Evolutionary conservation across 176 grass and related monocot genomes (phyloP), one percentile per base, ranked within the genome.

Genomic region (Puya raimondii): DNA sequence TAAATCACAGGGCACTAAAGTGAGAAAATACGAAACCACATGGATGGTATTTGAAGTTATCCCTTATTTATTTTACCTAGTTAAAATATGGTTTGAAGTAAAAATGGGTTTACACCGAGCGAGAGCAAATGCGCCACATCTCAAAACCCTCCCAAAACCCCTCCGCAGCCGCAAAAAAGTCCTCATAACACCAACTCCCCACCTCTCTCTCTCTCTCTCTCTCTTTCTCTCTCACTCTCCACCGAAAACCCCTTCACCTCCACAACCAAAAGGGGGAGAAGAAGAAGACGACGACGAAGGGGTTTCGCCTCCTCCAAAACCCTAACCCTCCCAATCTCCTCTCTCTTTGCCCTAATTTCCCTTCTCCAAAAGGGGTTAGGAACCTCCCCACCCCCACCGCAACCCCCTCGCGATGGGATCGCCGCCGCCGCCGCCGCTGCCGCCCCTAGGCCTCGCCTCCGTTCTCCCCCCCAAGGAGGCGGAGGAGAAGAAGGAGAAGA

Each of bases 391-490:
- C 2, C n/a, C 13, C 15, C 11, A 10, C 23, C 65, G 18, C 29
- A 47, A 8, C 56, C 56, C 56, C 10, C n/a, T 53, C 22, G 53
- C 58, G 42, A 93, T 93, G 90, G 90, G 83, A 74, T 93, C 90
- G 67, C 1, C 65, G 81, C 69, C 58, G 70, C 73, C 3, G 72
- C 48, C 63, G 58, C 63, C 61, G 14, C 69, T 76, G 13, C 79
- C 74, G 56, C 77, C 81, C 42, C 79, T 49, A 12, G 93, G 93
- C n/a, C 84, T 92, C 69, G 89, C 93, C 9, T 79, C 73, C 2
- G 76, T 90, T 53, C 86, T 92, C n/a, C 93, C 84, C 47, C 84
- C 72, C 72, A 87, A 68, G 79, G 23, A 73, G 54, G 74, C 87
- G 10, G 89, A 73, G 47, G 83, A 88, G 72, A 68, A 80, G 84